Percentiles rank a stretch among this genome's conserved stretches.
Conservation (phyloP, 2,329 filamentous ascomycete species). For the Neopestalotiopsis rosae region DNA sequence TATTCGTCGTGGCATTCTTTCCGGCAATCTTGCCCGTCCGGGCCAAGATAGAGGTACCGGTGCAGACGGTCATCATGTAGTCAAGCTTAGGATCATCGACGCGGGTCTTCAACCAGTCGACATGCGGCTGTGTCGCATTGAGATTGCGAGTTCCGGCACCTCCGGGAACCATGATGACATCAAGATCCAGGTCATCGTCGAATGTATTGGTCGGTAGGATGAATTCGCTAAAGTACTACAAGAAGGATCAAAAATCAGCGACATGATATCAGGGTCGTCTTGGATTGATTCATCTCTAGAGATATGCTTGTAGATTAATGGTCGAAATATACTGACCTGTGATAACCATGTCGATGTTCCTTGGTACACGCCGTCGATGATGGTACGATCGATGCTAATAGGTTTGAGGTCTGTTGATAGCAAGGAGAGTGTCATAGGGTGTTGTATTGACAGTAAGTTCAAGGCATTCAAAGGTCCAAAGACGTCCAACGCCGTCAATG, state of each 20-base stretch:
- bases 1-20: slow-evolving; percentile 28
- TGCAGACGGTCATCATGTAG: slow-evolving; percentile 29
- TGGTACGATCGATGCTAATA: slow-evolving; percentile 27
- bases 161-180: slow-evolving; percentile 31
- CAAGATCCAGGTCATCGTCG: slow-evolving; percentile 25
- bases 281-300: too few relatives aligned
- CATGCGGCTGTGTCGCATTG: slow-evolving; percentile 29
- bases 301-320: background rate
- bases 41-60: slow-evolving; percentile 27
- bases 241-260: background rate
- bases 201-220: slow-evolving; percentile 32
- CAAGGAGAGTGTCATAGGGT: slow-evolving; percentile 31
- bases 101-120: slow-evolving; percentile 22
- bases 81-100: slow-evolving; percentile 22
- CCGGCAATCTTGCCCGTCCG: slow-evolving; percentile 26
- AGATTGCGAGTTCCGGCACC: slow-evolving; percentile 26
- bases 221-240: slow-evolving; percentile 23
- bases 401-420: slow-evolving; percentile 29
- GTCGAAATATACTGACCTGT: background rate
- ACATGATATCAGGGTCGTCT: background rate
- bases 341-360: slow-evolving; percentile 17
- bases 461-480: slow-evolving; percentile 35
- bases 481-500: slow-evolving; percentile 35
- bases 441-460: slow-evolving; percentile 30
- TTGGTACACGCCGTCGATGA: slow-evolving; percentile 24